These are phyloP conservation scores for Globisporangium mamillatum DNA, from an alignment of 352 stramenopile genomes.

Conservation along the genomic window DNA sequence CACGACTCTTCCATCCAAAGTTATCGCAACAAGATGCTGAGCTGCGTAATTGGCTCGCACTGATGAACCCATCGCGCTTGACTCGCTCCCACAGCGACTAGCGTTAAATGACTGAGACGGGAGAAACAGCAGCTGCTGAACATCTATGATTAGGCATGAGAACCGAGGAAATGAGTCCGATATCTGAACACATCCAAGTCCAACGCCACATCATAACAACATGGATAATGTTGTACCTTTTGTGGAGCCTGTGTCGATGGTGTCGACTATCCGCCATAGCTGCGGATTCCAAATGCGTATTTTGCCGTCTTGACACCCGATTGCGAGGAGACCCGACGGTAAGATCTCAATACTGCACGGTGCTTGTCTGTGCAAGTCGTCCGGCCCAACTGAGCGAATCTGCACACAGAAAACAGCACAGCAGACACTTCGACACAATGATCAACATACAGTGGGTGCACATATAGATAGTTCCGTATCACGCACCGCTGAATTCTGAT, in stretches of 20 bases:
- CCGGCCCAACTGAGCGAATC: slow-evolving; percentile 37
- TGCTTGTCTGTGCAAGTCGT: slow-evolving; percentile 61
- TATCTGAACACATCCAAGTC: not conserved
- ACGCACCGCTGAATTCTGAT: slow-evolving; percentile 52
- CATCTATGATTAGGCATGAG: slow-evolving; percentile 32
- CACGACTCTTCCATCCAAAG: slow-evolving; percentile 56
- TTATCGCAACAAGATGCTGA: slow-evolving; percentile 42
- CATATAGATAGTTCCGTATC: not conserved
- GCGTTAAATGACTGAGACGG: slow-evolving; percentile 38
- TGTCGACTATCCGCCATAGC: slow-evolving; percentile 55
- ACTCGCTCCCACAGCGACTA: slow-evolving; percentile 31
- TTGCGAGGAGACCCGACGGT: slow-evolving; percentile 57
- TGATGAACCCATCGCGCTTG: slow-evolving; percentile 14
- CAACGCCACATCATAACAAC: not conserved
- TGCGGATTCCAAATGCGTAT: slow-evolving; percentile 68
- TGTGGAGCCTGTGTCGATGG: slow-evolving; percentile 54
- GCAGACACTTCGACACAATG: not conserved
- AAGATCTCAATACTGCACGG: slow-evolving; percentile 62
- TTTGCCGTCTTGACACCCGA: slow-evolving; percentile 75
- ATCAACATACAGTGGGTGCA: not conserved
- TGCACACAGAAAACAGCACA: slow-evolving; percentile 7
- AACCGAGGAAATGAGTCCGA: not conserved
- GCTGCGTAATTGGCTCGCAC: slow-evolving; percentile 14
- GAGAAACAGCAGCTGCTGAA: slow-evolving; percentile 65
- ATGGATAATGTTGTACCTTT: slow-evolving; percentile 25